Conservation (phyloP, 169 alveolate genomes). For the Cryptosporidium viatorum region DNA sequence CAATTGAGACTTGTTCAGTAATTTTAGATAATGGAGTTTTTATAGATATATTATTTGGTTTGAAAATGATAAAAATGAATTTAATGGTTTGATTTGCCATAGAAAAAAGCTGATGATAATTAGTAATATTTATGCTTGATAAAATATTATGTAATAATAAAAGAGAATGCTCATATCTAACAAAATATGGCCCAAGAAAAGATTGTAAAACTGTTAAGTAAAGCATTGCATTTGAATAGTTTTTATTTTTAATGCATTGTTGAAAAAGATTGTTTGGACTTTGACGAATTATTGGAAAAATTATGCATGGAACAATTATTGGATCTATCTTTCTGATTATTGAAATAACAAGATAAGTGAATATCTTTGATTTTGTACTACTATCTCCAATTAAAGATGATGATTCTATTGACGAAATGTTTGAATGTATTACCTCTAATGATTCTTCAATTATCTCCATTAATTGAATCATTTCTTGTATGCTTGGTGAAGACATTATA, state of each 20-base stretch:
- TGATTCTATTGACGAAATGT: background rate
- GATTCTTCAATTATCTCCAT: conserved; percentile 3
- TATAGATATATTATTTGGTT: conserved; percentile 12
- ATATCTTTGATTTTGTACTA: background rate
- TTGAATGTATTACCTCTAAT: background rate
- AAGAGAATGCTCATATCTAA: conserved; percentile 43
- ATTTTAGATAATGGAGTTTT: conserved; percentile 40
- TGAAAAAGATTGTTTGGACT: conserved; percentile 25
- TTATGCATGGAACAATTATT: conserved; percentile 46
- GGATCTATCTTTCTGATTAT: conserved; percentile 38
- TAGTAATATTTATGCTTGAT: background rate
- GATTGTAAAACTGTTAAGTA: conserved; percentile 44
- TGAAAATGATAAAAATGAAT: conserved; percentile 48
- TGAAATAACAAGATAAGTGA: conserved; percentile 22
- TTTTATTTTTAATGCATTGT: conserved; percentile 10
- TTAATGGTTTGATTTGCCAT: conserved; percentile 3
- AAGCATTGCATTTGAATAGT: conserved; percentile 18
- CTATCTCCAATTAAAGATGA: background rate
- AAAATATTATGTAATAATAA: conserved; percentile 7
- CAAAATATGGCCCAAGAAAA: conserved; percentile 50
- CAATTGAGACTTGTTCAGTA: background rate
- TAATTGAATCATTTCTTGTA: background rate
- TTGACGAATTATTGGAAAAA: conserved; percentile 27
- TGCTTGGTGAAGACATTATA: background rate
- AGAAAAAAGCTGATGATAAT: conserved; percentile 1